Evolutionary conservation across 2,329 filamentous ascomycete species (phyloP), one percentile per base, ranked within the genome.

Genomic region (Thermoascus crustaceus): DNA sequence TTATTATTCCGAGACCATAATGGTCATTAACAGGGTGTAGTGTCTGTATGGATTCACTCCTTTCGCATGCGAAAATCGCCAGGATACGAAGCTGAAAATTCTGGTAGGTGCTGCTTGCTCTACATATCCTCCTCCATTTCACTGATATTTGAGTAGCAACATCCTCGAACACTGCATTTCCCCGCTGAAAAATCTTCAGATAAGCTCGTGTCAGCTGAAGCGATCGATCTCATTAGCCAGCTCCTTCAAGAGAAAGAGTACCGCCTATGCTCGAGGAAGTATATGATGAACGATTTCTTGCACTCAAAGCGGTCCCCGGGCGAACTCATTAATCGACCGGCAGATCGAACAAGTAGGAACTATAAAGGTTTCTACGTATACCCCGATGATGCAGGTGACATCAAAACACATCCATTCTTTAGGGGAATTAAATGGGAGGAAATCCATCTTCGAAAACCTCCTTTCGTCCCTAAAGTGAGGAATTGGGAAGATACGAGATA

Each of bases 21-120:
- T 13, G n/a, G 14, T 9, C 18, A 9, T 17, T 29, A 4, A 29
- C 26, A 4, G 18, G 9, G 24, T n/a, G n/a, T 27, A 78, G 71
- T 95, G 89, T 52, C 68, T 96, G 2, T 96, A 91, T 55, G 89
- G 89, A 1, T 82, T 81, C 42, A 95, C 89, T 0, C 89, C 89
- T 0, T 96, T 96, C 57, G 76, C 88, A 34, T 78, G 82, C 10
- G 83, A 89, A 31, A 81, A 85, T 29, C 75, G 88, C 7, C 78
- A 86, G 39, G 75, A 82, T 46, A 96, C 88, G 2, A 96, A 95
- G 58, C 67, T 78, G 42, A 89, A 85, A 44, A 94, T 96, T 43
- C 55, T 91, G 36, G 81, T 84, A 50, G 64, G 78, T 61, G 17
- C 5, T 4, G 10, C 32, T 8, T 19, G 13, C 13, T 33, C 10